Evolutionary conservation across 768 basidiomycete genomes (phyloP), one percentile per base, ranked within the genome.

Genomic region (Xerocomellus chrysenteron): DNA sequence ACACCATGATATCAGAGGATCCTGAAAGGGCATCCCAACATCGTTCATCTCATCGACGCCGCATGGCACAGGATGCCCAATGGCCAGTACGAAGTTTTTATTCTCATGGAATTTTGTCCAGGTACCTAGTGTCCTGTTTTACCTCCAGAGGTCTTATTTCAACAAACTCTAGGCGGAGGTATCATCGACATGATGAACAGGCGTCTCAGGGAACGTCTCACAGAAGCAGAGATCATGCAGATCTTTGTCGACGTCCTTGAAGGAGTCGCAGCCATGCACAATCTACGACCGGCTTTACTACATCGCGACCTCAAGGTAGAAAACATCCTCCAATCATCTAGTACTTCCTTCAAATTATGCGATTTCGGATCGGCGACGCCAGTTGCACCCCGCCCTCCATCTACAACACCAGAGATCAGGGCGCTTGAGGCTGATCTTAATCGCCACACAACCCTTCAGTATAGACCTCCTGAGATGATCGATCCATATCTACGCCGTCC

Each of bases 181-280:
- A 98, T 99, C 62, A 98, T 99, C 73, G 97, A 99, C 76, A 94
- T 98, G 88, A 94, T 99, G 92, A 99, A 99, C 74, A 86, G 94
- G 63, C 85, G 97, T 50, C 80, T 99, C 45, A 84, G 95, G 52
- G 94, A 98, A 74, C 85, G 97, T 26, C 81, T 98, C 41, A 95
- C 93, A 3, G 97, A 99, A 74, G 82, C 88, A 24, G 97, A 99
- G 73, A 98, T 99, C 65, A 80, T 99, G 51, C 94, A 94, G 72
- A 98, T 99, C 67, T 99, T 99, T 72, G 88, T 92, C 14, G 97
- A 98, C 69, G 92, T 98, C 26, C 97, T 94, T 68, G 97, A 99
- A 71, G 96, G 92, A 35, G 90, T 98, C 21, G 95, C 93, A 5
- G 89, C 84, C 58, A 98, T 99, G 97, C 97, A 99, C 71, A 88